A percentile compares a stretch with the other conserved stretches of the same genome.
Evolutionary conservation across 768 basidiomycete species (phyloP).

Genomic region (Asterophora parasitica): DNA sequence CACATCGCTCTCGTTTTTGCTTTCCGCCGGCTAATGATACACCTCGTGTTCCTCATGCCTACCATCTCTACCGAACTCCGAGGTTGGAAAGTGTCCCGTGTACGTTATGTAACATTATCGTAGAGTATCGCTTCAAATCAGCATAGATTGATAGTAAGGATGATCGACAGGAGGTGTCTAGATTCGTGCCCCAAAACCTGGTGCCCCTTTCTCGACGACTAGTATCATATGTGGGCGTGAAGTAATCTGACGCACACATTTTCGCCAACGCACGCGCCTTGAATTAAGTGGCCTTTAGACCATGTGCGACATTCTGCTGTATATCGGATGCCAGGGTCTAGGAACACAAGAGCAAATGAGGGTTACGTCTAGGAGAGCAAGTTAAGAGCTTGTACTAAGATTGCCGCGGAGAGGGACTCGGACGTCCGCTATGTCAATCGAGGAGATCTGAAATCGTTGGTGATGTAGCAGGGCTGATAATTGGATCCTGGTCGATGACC

Average conservation of each 20-base stretch:
- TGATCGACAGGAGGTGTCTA: constrained; percentile 8
- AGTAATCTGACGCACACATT: constrained; percentile 1
- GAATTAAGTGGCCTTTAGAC: constrained; percentile 1
- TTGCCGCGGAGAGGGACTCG: background rate
- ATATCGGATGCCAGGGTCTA: constrained; percentile 1
- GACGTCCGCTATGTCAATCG: background rate
- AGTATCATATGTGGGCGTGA: background rate
- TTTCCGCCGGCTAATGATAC: constrained; percentile 6
- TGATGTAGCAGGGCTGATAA: background rate
- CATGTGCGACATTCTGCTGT: too few species aligned
- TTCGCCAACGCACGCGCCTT: constrained; percentile 4
- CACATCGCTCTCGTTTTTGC: background rate
- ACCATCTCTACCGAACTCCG: constrained; percentile 3
- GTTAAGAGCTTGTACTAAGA: background rate
- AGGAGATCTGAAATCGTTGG: background rate
- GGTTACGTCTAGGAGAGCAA: background rate
- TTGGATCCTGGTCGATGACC: constrained; percentile 5
- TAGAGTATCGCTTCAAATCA: constrained; percentile 1
- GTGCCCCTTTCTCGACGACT: constrained; percentile 10
- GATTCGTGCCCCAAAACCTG: constrained; percentile 29
- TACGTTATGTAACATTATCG: constrained; percentile 1
- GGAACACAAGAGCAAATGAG: background rate
- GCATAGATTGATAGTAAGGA: constrained; percentile 1
- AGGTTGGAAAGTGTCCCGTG: background rate
- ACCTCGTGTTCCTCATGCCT: constrained; percentile 1